Conservation (phyloP, 345 rosid genomes). For the Gossypium australe region DNA sequence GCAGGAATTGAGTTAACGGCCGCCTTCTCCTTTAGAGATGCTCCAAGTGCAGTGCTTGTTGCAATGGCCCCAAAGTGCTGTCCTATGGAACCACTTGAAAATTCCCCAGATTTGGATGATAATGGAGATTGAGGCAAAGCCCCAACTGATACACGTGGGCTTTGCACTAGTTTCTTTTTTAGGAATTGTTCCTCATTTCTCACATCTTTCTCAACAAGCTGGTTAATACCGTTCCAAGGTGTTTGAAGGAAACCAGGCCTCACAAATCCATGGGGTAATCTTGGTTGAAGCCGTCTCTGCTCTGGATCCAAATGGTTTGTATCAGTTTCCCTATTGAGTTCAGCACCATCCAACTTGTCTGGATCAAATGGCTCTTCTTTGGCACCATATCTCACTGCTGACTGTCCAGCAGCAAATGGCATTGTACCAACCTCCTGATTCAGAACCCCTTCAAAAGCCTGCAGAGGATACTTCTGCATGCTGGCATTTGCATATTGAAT, state of each 20-base stretch:
- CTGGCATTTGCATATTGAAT: constrained; percentile 49
- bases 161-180: constrained; percentile 71
- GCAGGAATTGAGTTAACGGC: constrained; percentile 56
- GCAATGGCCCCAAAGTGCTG: constrained; percentile 66
- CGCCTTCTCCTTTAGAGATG: constrained; percentile 73
- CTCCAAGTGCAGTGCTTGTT: constrained; percentile 36
- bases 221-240: constrained; percentile 64
- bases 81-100: constrained; percentile 85
- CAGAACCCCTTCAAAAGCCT: constrained; percentile 59
- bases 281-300: constrained; percentile 50
- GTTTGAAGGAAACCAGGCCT: constrained; percentile 58
- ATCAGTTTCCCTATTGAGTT: constrained; percentile 47
- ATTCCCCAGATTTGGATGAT: constrained; percentile 94
- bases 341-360: constrained; percentile 53
- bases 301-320: constrained; percentile 51
- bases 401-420: constrained; percentile 53
- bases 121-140: constrained; percentile 81
- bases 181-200: constrained; percentile 76
- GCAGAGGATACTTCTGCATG: constrained; percentile 63
- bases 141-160: constrained; percentile 81
- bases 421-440: constrained; percentile 60
- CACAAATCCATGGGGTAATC: constrained; percentile 47
- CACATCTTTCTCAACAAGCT: constrained; percentile 52
- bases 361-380: constrained; percentile 78
- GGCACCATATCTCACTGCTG: constrained; percentile 48